Conservation (phyloP, 208 protist genomes). For the Crithidia expoeki region DNA sequence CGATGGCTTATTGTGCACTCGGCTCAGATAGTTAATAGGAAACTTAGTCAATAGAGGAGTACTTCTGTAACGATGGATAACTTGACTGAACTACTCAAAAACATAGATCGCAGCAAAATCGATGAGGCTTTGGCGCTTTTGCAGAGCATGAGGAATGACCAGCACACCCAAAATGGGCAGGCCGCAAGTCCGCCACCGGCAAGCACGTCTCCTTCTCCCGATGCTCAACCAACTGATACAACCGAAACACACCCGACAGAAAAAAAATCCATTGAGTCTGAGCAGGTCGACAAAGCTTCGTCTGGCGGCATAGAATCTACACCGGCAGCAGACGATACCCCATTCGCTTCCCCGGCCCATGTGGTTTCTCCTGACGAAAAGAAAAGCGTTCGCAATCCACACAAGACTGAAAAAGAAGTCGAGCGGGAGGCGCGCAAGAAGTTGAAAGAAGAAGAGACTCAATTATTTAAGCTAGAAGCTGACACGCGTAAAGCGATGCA, state of each 20-base stretch:
- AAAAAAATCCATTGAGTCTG: not conserved
- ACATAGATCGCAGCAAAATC: slow-evolving; percentile 36
- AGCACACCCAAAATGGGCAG: not conserved
- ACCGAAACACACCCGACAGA: not conserved
- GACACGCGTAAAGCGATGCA: slow-evolving; percentile 18
- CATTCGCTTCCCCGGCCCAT: slow-evolving; percentile 17
- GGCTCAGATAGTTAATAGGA: no score
- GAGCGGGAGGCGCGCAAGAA: slow-evolving; percentile 27
- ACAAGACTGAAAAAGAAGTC: slow-evolving; percentile 25
- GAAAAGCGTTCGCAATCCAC: slow-evolving; percentile 10
- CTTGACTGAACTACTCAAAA: slow-evolving; percentile 30
- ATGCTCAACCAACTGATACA: not conserved
- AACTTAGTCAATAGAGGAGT: not conserved
- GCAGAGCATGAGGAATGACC: slow-evolving; percentile 21
- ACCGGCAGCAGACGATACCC: slow-evolving; percentile 6
- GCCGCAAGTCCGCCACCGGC: not conserved
- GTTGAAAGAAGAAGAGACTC: slow-evolving; percentile 24
- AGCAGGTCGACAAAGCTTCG: not conserved
- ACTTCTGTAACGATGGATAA: slow-evolving; percentile 20
- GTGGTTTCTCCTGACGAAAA: slow-evolving; percentile 23
- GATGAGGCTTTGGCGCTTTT: slow-evolving; percentile 38
- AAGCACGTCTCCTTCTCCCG: not conserved
- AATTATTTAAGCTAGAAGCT: slow-evolving; percentile 21
- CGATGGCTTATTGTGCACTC: no score
- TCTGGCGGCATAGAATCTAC: not conserved